These are phyloP conservation scores for Syzygium aromaticum DNA, from an alignment of 345 rosid genomes.

Conservation along the genomic window DNA sequence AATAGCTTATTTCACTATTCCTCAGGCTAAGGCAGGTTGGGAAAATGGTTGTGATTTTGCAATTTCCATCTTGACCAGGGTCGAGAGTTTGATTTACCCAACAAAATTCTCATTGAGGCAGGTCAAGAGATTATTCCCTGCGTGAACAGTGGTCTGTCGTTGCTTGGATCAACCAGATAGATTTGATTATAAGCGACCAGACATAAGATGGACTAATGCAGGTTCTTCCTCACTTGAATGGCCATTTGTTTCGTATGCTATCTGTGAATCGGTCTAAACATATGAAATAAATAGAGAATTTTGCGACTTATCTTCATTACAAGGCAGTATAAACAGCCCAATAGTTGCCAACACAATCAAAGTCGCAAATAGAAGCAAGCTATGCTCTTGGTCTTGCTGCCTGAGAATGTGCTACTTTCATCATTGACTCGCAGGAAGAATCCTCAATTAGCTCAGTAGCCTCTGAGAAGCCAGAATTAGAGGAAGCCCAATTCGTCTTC, in stretches of 20 bases:
- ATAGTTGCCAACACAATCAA: accelerated
- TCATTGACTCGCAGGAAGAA: not conserved
- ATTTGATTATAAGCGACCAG: not conserved
- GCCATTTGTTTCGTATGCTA: not conserved
- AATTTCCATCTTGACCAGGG: not conserved
- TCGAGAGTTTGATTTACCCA: not conserved
- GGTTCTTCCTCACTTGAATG: not conserved
- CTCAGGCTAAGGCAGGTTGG: not conserved
- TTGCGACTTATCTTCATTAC: not conserved
- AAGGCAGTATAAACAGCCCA: not conserved
- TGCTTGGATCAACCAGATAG: not conserved
- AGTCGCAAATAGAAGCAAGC: not conserved
- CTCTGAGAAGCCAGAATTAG: not conserved
- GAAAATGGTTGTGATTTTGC: not conserved
- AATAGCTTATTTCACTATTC: not conserved
- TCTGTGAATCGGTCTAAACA: not conserved
- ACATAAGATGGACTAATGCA: not conserved
- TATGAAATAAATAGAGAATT: not conserved
- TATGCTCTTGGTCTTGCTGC: not conserved
- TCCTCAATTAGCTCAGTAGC: not conserved
- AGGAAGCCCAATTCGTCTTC: not conserved
- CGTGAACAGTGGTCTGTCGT: not conserved
- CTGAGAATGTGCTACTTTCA: not conserved
- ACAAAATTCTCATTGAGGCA: not conserved
- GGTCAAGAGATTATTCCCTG: not conserved